Evolutionary conservation across 208 protist genomes (phyloP).

Genomic region (Trypanosoma caninum): DNA sequence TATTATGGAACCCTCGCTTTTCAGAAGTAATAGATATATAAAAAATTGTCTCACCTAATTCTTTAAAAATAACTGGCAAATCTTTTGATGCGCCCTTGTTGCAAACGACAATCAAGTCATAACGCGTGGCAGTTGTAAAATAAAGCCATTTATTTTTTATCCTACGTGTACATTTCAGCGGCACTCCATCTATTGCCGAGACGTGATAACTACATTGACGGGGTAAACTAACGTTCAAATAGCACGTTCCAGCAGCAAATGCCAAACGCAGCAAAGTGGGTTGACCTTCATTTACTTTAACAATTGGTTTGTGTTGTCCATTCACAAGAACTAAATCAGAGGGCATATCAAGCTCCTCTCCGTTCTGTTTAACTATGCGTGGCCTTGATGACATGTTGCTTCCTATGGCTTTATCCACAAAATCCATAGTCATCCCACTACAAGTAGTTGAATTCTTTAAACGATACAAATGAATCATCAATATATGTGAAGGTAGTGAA

Average conservation of each 20-base stretch:
- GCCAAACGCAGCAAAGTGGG: slow-evolving; percentile 60
- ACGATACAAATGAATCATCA: slow-evolving; percentile 80
- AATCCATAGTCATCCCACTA: slow-evolving; percentile 50
- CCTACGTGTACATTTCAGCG: slow-evolving; percentile 36
- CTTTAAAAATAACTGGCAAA: slow-evolving; percentile 43
- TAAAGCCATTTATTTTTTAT: slow-evolving; percentile 55
- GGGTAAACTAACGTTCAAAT: slow-evolving; percentile 70
- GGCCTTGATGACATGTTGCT: slow-evolving; percentile 49
- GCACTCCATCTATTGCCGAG: slow-evolving; percentile 68
- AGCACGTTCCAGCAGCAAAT: slow-evolving; percentile 76
- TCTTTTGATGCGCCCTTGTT: slow-evolving; percentile 3
- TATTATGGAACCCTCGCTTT: neutral
- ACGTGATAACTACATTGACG: slow-evolving; percentile 55
- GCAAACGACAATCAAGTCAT: slow-evolving; percentile 54
- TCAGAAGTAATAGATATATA: slow-evolving; percentile 27
- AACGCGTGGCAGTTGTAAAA: slow-evolving; percentile 77
- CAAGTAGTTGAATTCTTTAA: slow-evolving; percentile 41
- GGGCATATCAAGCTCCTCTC: slow-evolving; percentile 33
- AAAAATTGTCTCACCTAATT: slow-evolving; percentile 41
- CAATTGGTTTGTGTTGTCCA: slow-evolving; percentile 69
- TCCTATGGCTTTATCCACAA: slow-evolving; percentile 43
- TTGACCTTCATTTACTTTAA: slow-evolving; percentile 33
- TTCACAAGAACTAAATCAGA: slow-evolving; percentile 85
- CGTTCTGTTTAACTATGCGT: slow-evolving; percentile 36
- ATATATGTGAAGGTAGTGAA: slow-evolving; percentile 33